Evolutionary conservation across 768 basidiomycete genomes (phyloP).

Genomic region (Multifurca ochricompacta): DNA sequence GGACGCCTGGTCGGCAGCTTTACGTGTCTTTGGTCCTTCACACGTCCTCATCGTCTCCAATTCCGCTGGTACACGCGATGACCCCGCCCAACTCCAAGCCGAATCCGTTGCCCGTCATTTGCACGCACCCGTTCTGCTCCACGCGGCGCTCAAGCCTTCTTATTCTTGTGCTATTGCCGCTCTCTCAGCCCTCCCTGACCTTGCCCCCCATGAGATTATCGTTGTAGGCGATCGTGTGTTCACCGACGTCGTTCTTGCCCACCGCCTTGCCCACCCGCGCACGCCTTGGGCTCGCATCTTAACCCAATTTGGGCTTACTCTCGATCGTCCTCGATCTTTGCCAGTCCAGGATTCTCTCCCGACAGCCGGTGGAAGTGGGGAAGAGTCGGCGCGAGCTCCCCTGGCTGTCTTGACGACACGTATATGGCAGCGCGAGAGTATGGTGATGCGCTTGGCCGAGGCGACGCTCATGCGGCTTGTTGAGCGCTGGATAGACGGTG

Average conservation of each 20-base stretch:
- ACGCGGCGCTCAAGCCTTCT: slow-evolving; percentile 70
- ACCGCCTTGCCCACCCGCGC: slow-evolving; percentile 45
- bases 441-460: slow-evolving; percentile 55
- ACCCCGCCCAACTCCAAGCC: slow-evolving; percentile 78
- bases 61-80: slow-evolving; percentile 78
- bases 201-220: slow-evolving; percentile 58
- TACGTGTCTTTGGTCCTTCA: slow-evolving; percentile 61
- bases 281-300: slow-evolving; percentile 3
- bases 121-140: slow-evolving; percentile 74
- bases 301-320: neutral
- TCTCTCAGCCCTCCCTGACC: slow-evolving; percentile 36
- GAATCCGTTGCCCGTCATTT: slow-evolving; percentile 79
- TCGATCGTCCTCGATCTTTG: neutral
- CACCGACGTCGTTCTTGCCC: slow-evolving; percentile 84
- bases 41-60: slow-evolving; percentile 92
- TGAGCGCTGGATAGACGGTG: slow-evolving; percentile 31
- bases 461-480: slow-evolving; percentile 40
- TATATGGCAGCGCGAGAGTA: slow-evolving; percentile 61
- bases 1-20: slow-evolving; percentile 71
- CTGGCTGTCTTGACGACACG: slow-evolving; percentile 64
- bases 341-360: neutral
- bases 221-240: slow-evolving; percentile 89
- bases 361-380: slow-evolving; percentile 5
- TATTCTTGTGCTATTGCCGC: slow-evolving; percentile 69
- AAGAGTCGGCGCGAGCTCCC: slow-evolving; percentile 33